Evolutionary conservation across 768 basidiomycete species (phyloP).

Genomic region (Rhizopogon salebrosus): DNA sequence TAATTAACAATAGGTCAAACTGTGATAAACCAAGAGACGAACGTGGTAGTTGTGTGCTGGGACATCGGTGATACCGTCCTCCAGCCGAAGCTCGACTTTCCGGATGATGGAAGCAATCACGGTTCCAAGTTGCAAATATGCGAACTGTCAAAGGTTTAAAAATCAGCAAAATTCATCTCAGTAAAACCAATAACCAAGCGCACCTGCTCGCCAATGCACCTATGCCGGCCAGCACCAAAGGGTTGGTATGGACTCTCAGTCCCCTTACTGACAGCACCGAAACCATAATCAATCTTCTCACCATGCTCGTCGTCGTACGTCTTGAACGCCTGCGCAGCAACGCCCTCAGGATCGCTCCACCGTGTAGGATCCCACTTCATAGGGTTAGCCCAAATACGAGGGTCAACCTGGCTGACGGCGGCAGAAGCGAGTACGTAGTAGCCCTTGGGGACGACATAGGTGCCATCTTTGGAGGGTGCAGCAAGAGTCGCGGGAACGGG

Average conservation of each 20-base stretch:
- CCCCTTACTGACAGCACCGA: slow-evolving; percentile 92
- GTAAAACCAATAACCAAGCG: slow-evolving; percentile 11
- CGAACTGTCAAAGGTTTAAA: slow-evolving; percentile 57
- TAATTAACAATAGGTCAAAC: background rate
- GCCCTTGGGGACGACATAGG: slow-evolving; percentile 86
- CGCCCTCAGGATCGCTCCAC: slow-evolving; percentile 83
- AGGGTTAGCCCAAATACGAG: slow-evolving; percentile 71
- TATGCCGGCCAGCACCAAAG: slow-evolving; percentile 93
- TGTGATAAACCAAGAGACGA: slow-evolving; percentile 25
- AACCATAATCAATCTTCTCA: slow-evolving; percentile 95
- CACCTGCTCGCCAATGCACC: slow-evolving; percentile 90
- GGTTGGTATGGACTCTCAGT: slow-evolving; percentile 96
- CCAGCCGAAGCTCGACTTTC: slow-evolving; percentile 67
- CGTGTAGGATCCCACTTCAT: slow-evolving; percentile 71
- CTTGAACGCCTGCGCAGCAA: slow-evolving; percentile 73
- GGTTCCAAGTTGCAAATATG: slow-evolving; percentile 88
- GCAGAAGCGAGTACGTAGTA: slow-evolving; percentile 88
- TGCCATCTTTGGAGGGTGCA: slow-evolving; percentile 65
- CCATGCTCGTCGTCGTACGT: slow-evolving; percentile 70
- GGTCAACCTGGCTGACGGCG: slow-evolving; percentile 84
- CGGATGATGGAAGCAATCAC: slow-evolving; percentile 78
- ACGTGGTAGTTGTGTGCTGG: slow-evolving; percentile 91
- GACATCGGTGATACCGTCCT: slow-evolving; percentile 40
- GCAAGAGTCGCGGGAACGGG: slow-evolving; percentile 76
- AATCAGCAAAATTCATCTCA: background rate